Evolutionary conservation across 768 basidiomycete genomes (phyloP), one percentile per base, ranked within the genome.

Genomic region (Kwoniella dejecticola): DNA sequence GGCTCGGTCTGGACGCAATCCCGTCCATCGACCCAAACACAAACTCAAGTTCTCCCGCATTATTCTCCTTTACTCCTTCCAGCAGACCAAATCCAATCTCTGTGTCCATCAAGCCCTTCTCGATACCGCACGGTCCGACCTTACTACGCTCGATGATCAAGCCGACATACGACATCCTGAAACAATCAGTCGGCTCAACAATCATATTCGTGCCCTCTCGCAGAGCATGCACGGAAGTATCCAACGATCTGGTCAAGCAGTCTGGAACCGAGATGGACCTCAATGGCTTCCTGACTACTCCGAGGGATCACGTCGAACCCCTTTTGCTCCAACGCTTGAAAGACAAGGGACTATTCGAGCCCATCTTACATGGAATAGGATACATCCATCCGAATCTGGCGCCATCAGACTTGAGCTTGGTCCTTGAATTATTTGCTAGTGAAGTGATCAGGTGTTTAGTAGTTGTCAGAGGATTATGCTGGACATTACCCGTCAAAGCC

Each of bases 61-160:
- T 62, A 30, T 87, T 88, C 75, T 86, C 84, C 74, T 96, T 99
- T 82, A 83, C 85, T 5, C 89, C 94, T 1, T 84, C 82, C 42
- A 88, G 91, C 70, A 87, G 94, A 36, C 90, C 91, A 60, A 89
- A 91, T 68, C 83, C 90, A 0, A 80, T 98, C 19, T 81, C 81
- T 7, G 83, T 86, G 29, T 83, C 84, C 17, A 83, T 86, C 12
- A 87, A 89, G 56, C 84, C 90, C 0, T 97, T 95, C 80, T 88
- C 87, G 17, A 88, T 92, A 45, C 85, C 91, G 0, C 87, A 92
- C 69, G 96, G 94, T 3, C 84, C 88, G 0, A 86, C 90, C 0
- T 82, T 98, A 19, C 87, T 92, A 80, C 94, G 93, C 71, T 85
- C 87, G 1, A 96, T 98, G 88, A 85, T 89, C 47, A 94, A 91